Percentiles rank a stretch among this genome's conserved stretches.
phyloP scores from a whole-genome alignment of 208 protist genomes.

The Crithidia brevicula region DNA sequence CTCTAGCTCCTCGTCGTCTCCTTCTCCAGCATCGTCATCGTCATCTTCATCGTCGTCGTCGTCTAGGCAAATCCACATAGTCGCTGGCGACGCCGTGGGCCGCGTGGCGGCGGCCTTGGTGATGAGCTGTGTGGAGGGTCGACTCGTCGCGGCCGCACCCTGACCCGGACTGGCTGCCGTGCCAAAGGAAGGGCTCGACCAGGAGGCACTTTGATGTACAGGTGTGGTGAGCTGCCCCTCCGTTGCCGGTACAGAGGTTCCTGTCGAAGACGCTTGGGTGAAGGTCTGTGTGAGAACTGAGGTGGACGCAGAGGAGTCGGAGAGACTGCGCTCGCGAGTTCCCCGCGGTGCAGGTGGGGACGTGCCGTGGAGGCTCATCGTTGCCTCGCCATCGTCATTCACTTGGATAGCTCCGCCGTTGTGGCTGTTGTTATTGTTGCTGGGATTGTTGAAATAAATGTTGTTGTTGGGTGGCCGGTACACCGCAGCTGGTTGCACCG shows the following conservation, averaged over 20 bases:
- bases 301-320: constrained; percentile 4
- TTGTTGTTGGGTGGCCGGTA: constrained; percentile 6
- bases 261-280: no score
- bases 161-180: background rate
- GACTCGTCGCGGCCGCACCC: constrained; percentile 8
- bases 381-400: no score
- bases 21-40: background rate
- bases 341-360: no score
- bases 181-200: no score
- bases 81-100: constrained; percentile 57
- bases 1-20: background rate
- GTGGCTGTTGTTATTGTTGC: background rate
- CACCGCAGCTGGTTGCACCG: background rate
- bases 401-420: background rate
- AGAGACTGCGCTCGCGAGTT: background rate
- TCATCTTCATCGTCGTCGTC: constrained; percentile 67
- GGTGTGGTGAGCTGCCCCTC: no score
- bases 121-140: constrained; percentile 60
- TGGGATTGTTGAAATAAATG: background rate
- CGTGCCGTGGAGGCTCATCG: no score
- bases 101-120: constrained; percentile 57
- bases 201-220: no score
- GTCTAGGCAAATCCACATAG: constrained; percentile 81
- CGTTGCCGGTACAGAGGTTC: no score
- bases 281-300: constrained; percentile 12